Conservation (phyloP, 2,329 filamentous ascomycete genomes). For the Talaromyces sp. region DNA sequence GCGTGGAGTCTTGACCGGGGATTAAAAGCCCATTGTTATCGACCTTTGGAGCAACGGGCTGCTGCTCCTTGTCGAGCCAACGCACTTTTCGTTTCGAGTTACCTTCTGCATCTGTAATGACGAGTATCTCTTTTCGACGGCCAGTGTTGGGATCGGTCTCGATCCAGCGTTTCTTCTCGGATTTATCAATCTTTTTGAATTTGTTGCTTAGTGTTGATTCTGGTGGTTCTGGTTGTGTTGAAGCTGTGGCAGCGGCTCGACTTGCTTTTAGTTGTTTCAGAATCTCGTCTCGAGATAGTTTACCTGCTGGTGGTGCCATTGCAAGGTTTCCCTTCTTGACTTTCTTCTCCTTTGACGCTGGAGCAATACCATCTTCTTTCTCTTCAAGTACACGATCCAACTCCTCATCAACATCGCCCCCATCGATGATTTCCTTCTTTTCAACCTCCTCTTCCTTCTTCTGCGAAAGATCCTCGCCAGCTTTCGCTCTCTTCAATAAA, state of each 20-base stretch:
- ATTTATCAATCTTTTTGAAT: slow-evolving; percentile 50
- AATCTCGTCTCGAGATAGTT: slow-evolving; percentile 55
- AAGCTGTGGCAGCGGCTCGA: slow-evolving; percentile 37
- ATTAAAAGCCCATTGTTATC: slow-evolving; percentile 30
- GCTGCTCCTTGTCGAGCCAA: slow-evolving; percentile 42
- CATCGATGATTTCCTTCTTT: slow-evolving; percentile 17
- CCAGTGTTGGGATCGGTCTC: slow-evolving; percentile 49
- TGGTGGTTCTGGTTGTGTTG: slow-evolving; percentile 35
- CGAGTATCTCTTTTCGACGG: slow-evolving; percentile 53
- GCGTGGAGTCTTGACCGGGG: slow-evolving; percentile 43
- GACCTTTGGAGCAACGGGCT: slow-evolving; percentile 6
- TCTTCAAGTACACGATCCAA: slow-evolving; percentile 41
- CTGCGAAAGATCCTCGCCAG: slow-evolving; percentile 52
- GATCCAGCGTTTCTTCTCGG: slow-evolving; percentile 48
- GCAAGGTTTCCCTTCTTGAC: slow-evolving; percentile 52
- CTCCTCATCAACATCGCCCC: slow-evolving; percentile 59
- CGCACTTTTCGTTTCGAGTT: slow-evolving; percentile 58
- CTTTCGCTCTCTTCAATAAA: slow-evolving; percentile 48
- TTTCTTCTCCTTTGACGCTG: slow-evolving; percentile 32
- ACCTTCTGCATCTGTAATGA: slow-evolving; percentile 55
- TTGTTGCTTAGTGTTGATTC: slow-evolving; percentile 49
- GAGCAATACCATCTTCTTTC: slow-evolving; percentile 29
- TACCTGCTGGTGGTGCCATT: slow-evolving; percentile 37
- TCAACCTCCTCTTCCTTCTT: slow-evolving; percentile 27
- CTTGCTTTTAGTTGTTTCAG: slow-evolving; percentile 55